Percentiles rank a stretch among this genome's conserved stretches.
Evolutionary conservation across 345 rosid genomes (phyloP).

Genomic region (Ailanthus altissimus): DNA sequence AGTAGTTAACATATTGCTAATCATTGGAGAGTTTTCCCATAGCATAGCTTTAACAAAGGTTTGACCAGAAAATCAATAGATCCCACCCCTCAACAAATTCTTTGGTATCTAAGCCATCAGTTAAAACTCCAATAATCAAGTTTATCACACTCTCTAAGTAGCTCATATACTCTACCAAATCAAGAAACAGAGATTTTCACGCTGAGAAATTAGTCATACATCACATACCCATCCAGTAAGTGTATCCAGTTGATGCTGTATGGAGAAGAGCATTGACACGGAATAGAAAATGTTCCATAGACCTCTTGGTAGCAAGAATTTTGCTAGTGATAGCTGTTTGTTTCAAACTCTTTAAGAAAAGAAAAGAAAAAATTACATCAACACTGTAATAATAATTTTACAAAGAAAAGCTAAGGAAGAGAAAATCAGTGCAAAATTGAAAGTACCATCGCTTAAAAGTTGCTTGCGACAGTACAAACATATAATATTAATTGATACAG

Average conservation of each 20-base stretch:
- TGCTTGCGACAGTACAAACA: background rate
- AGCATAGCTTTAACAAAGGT: background rate
- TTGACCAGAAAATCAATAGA: background rate
- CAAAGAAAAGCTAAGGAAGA: constrained; percentile 1
- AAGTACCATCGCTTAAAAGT: background rate
- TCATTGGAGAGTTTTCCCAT: background rate
- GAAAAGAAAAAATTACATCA: constrained; percentile 18
- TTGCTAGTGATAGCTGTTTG: constrained; percentile 72
- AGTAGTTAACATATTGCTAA: background rate
- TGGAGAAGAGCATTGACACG: constrained; percentile 82
- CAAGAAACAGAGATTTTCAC: constrained; percentile 3
- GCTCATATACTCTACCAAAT: background rate
- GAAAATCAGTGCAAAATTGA: background rate
- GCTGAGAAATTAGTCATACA: background rate
- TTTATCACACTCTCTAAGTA: background rate
- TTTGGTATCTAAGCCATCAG: background rate
- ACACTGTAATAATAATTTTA: background rate
- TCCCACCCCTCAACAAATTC: background rate
- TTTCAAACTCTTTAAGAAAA: constrained; percentile 61
- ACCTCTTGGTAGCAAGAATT: constrained; percentile 73
- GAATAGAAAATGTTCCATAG: constrained; percentile 84
- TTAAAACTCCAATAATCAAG: background rate
- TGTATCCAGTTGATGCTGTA: constrained; percentile 60
- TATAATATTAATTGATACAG: background rate
- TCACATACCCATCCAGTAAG: constrained; percentile 86